These are phyloP conservation scores for Coelastrella sp. DNA, from an alignment of 139 green algal genomes.

Conservation along the genomic window DNA sequence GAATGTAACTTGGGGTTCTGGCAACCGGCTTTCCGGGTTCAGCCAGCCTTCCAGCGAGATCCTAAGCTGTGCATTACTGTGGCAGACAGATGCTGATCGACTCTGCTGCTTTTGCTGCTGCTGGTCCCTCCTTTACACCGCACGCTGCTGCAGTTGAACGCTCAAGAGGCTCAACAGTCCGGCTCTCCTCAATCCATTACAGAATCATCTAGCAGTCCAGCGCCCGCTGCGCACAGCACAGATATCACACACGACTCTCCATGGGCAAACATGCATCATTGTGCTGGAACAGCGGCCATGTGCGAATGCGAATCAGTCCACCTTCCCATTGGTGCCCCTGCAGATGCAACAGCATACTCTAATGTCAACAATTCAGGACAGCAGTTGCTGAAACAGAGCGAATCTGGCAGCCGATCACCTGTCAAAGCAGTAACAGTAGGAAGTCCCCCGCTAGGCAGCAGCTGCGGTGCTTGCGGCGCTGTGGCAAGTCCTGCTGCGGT, in stretches of 20 bases:
- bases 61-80: too few species aligned
- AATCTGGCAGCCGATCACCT: neutral
- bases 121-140: too few species aligned
- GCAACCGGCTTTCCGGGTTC: too few species aligned
- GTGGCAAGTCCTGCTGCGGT: neutral
- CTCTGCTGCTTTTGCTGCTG: too few species aligned
- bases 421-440: neutral
- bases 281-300: neutral
- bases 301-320: too few species aligned
- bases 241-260: neutral
- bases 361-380: too few species aligned
- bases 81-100: too few species aligned
- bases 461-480: neutral
- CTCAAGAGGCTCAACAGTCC: neutral
- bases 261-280: neutral
- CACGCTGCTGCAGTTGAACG: neutral
- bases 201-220: neutral
- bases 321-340: too few species aligned
- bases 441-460: neutral
- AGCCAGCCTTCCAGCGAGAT: too few species aligned
- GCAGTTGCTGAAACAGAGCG: neutral
- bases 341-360: too few species aligned
- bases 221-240: neutral
- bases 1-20: too few species aligned
- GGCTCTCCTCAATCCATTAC: neutral